phyloP scores from a whole-genome alignment of 2,329 filamentous ascomycete species.

The Fusarium hostae region DNA sequence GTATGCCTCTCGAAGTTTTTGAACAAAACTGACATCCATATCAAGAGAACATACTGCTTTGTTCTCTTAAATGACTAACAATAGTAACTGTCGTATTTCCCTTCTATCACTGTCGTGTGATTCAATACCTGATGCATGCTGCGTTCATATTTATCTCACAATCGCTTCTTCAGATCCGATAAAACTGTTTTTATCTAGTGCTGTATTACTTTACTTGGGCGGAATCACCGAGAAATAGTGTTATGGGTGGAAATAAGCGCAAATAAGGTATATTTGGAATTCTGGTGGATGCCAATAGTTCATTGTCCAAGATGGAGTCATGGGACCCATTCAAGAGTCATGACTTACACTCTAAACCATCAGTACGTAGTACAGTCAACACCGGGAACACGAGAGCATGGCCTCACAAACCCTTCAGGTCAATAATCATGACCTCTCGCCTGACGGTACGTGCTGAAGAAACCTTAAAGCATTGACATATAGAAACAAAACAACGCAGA shows the following conservation, averaged over 20 bases:
- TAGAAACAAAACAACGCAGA: slow-evolving; percentile 2
- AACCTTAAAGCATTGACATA: background rate
- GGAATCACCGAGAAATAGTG: background rate
- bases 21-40: background rate
- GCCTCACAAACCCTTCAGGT: background rate
- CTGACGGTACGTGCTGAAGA: background rate
- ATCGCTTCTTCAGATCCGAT: too few species aligned
- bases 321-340: background rate
- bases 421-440: background rate
- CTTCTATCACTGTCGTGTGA: too few species aligned
- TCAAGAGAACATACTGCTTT: background rate
- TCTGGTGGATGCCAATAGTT: background rate
- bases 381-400: background rate
- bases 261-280: background rate
- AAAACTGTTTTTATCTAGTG: background rate
- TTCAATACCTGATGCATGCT: too few species aligned
- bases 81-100: background rate
- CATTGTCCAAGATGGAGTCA: background rate
- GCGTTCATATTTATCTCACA: background rate
- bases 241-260: background rate
- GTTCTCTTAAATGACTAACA: background rate
- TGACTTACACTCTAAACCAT: background rate
- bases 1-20: background rate
- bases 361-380: background rate
- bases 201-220: background rate